phyloP scores from a whole-genome alignment of 148 eudicot species.

The Mesembryanthemum crystallinum region DNA sequence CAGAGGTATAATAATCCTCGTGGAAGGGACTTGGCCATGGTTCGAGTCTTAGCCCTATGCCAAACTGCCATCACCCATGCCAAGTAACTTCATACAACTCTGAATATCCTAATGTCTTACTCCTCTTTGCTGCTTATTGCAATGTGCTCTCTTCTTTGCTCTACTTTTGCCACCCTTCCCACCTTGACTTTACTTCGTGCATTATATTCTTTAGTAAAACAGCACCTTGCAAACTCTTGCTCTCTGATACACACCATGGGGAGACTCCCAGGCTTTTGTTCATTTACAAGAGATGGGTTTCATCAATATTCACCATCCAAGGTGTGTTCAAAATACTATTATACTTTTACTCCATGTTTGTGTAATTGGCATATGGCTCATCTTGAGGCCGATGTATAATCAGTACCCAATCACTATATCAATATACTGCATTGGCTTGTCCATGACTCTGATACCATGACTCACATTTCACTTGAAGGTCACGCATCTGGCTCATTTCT shows the following conservation, averaged over 20 bases:
- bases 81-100: constrained; percentile 36
- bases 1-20: constrained; percentile 60
- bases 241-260: constrained; percentile 84
- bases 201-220: constrained; percentile 36
- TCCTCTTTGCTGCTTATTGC: too few species aligned
- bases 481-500: constrained; percentile 55
- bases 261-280: constrained; percentile 65
- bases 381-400: not conserved
- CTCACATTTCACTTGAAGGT: constrained; percentile 32
- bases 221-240: constrained; percentile 60
- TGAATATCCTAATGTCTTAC: too few species aligned
- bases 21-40: constrained; percentile 82
- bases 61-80: constrained; percentile 72
- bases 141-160: not conserved
- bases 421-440: not conserved
- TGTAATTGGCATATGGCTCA: not conserved
- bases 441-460: not conserved
- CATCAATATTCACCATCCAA: constrained; percentile 63
- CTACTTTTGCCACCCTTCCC: not conserved
- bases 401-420: not conserved
- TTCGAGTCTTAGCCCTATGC: constrained; percentile 69
- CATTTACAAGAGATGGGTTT: constrained; percentile 85
- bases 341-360: not conserved
- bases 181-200: constrained; percentile 9
- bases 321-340: constrained; percentile 25